phyloP scores from a whole-genome alignment of 306 rosid species.

The Medicago lupulina region DNA sequence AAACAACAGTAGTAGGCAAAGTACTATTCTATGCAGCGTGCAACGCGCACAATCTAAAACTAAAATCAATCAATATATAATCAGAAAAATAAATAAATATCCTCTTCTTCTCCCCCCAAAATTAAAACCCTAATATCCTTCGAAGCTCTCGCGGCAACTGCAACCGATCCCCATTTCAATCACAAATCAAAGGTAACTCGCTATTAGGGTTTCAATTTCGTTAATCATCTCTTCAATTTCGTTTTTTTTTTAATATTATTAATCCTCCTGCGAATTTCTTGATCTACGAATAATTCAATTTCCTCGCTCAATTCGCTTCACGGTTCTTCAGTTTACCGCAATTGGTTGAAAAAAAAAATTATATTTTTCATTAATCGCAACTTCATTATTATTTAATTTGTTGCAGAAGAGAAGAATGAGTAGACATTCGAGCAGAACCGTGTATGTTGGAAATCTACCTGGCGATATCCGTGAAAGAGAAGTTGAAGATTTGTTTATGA shows the following conservation, averaged over 20 bases:
- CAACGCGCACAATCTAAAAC: no score
- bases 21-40: no score
- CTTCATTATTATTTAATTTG: background rate
- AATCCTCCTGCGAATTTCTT: background rate
- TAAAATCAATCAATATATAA: background rate
- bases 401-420: slow-evolving; percentile 71
- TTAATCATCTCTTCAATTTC: background rate
- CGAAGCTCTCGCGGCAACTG: slow-evolving; percentile 7
- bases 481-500: slow-evolving; percentile 90
- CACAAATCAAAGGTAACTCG: slow-evolving; percentile 48
- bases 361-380: background rate
- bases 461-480: slow-evolving; percentile 99
- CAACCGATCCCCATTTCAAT: slow-evolving; percentile 43
- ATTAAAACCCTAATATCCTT: slow-evolving; percentile 46
- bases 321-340: background rate
- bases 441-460: slow-evolving; percentile 97
- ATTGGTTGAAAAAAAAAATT: background rate
- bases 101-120: background rate
- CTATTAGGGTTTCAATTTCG: no score
- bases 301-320: background rate
- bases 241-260: background rate
- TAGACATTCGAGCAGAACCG: slow-evolving; percentile 84
- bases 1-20: no score
- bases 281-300: background rate
- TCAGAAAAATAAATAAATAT: background rate